These are phyloP conservation scores for Oehlia diaphana DNA, from an alignment of 192 early-diverging fungal species.

Conservation along the genomic window DNA sequence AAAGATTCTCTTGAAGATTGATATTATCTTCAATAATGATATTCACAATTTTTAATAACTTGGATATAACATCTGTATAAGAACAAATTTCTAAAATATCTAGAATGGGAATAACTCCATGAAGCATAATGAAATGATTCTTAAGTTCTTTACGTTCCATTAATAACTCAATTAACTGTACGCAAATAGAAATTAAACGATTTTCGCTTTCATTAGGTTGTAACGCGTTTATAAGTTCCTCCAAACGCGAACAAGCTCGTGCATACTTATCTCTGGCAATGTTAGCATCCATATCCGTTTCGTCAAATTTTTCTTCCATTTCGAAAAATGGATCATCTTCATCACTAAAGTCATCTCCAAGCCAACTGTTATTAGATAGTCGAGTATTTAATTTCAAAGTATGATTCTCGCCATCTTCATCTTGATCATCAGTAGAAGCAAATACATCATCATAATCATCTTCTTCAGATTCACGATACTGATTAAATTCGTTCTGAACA, in stretches of 20 bases:
- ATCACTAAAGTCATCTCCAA: slow-evolving; percentile 44
- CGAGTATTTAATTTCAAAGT: slow-evolving; percentile 38
- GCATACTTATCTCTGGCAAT: slow-evolving; percentile 48
- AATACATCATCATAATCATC: slow-evolving; percentile 25
- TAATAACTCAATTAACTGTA: slow-evolving; percentile 32
- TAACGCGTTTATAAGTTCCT: slow-evolving; percentile 37
- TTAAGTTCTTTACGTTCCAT: slow-evolving; percentile 45
- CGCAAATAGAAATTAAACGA: slow-evolving; percentile 16
- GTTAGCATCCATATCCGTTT: slow-evolving; percentile 50
- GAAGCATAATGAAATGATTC: slow-evolving; percentile 44
- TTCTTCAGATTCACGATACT: slow-evolving; percentile 25
- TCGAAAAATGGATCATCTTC: slow-evolving; percentile 53
- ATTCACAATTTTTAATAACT: slow-evolving; percentile 41
- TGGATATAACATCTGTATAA: slow-evolving; percentile 31
- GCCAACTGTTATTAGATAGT: slow-evolving; percentile 47
- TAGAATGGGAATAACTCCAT: slow-evolving; percentile 48
- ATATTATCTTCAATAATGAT: slow-evolving; percentile 41
- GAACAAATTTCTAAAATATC: slow-evolving; percentile 47
- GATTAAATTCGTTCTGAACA: slow-evolving; percentile 7
- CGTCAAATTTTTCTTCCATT: slow-evolving; percentile 52
- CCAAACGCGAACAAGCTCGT: slow-evolving; percentile 33
- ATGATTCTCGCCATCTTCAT: slow-evolving; percentile 29
- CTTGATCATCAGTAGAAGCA: slow-evolving; percentile 7
- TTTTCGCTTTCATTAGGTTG: slow-evolving; percentile 32
- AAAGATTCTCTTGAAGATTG: slow-evolving; percentile 51